Conservation (phyloP, 352 stramenopile genomes). For the Elongisporangium anandrum region DNA sequence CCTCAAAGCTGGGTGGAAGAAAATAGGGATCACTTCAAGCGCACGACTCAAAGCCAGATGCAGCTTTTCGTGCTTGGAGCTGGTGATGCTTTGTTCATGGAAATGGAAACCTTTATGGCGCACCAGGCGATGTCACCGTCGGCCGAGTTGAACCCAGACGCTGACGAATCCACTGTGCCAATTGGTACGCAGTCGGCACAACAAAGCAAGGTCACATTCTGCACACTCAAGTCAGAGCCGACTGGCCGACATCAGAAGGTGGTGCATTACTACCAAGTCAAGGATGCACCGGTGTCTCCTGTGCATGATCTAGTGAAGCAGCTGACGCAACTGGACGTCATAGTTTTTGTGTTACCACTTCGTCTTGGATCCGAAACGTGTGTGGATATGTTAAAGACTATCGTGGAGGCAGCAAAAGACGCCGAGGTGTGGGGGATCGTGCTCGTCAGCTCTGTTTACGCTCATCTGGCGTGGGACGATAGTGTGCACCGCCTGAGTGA, state of each 20-base stretch:
- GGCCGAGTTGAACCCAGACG: slow-evolving; percentile 11
- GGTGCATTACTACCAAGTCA: slow-evolving; percentile 34
- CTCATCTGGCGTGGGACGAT: slow-evolving; percentile 18
- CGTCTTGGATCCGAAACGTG: slow-evolving; percentile 40
- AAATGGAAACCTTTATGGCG: slow-evolving; percentile 58
- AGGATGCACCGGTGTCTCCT: slow-evolving; percentile 30
- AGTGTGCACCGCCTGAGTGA: slow-evolving; percentile 53
- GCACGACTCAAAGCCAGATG: slow-evolving; percentile 58
- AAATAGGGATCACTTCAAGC: slow-evolving; percentile 31
- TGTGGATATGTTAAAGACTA: slow-evolving; percentile 47
- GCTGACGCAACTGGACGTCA: slow-evolving; percentile 56
- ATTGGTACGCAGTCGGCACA: slow-evolving; percentile 18
- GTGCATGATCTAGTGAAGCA: slow-evolving; percentile 55
- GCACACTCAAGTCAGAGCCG: slow-evolving; percentile 53
- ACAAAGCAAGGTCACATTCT: slow-evolving; percentile 70
- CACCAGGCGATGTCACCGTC: slow-evolving; percentile 55
- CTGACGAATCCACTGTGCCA: slow-evolving; percentile 50
- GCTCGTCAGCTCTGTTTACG: slow-evolving; percentile 65
- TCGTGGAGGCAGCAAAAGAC: slow-evolving; percentile 41
- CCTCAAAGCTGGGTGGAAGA: slow-evolving; percentile 46
- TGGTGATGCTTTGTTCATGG: slow-evolving; percentile 59
- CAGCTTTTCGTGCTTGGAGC: slow-evolving; percentile 81
- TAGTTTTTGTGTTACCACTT: slow-evolving; percentile 68
- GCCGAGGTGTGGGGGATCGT: slow-evolving; percentile 72
- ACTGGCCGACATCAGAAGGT: slow-evolving; percentile 1